Base-by-base conservation (phyloP, 2,329 filamentous ascomycete genomes). In the Aspergillus sp. region DNA sequence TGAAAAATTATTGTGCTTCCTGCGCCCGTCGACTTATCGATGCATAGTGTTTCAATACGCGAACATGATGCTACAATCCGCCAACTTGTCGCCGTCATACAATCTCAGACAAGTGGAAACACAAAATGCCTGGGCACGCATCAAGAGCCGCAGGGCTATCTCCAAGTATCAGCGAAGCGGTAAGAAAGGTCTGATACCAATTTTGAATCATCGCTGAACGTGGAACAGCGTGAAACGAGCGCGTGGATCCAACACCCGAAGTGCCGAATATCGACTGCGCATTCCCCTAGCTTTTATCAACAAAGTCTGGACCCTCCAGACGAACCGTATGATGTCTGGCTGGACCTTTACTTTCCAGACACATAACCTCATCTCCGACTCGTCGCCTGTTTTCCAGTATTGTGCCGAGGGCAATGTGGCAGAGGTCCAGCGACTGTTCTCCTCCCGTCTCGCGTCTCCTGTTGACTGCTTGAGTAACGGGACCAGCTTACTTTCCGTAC, bases 251-350 rank as follows among this genome's bases (percentile, higher is more conserved):
- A 52, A 34, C 7, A 23, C 31, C 7, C 4, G 11, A 4, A 17
- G 15, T 7, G 11, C 34, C 23, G 25, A 48, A 17, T 31, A 19
- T 15, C 53, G 23, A 2, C 23, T 55, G 19, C 43, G 43, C 0
- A 31, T 43, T 3, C 53, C 53, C 22, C 11, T 55, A 3, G 3
- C 34, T 4, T 1, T 55, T 2, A 55, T 55, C 8, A 28, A 55
- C 53, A 55, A 55, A 25, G 15, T 55, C 17, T 55, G 53, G 53
- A n/a, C 25, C 13, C 4, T 55, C 5, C 53, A 47, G 41, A 7
- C 15, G 3, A 31, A 17, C 9, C 53, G 53, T 19, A 17, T 46
- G 22, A 23, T 11, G 17, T 38, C 53, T 7, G 53, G 43, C 41
- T 55, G 53, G 53, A 48, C 28, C 1, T 55, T 55, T 15, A 31